These are phyloP conservation scores for Calocybe indica DNA, from an alignment of 768 basidiomycete species.

Conservation along the genomic window DNA sequence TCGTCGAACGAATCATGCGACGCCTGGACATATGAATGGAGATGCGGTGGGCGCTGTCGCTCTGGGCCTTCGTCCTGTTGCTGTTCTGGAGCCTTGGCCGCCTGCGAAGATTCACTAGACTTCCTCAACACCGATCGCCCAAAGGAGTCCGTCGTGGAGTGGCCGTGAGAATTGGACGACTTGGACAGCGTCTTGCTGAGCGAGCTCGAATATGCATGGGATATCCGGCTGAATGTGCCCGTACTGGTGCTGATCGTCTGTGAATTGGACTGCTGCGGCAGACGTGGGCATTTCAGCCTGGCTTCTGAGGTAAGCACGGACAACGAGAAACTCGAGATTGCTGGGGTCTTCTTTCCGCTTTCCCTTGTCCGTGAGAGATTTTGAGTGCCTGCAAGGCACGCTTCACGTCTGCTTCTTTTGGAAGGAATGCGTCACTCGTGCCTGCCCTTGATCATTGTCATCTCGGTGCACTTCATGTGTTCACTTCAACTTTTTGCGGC, in stretches of 20 bases:
- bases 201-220: slow-evolving; percentile 33
- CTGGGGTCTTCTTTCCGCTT: slow-evolving; percentile 20
- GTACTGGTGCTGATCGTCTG: slow-evolving; percentile 12
- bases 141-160: slow-evolving; percentile 39
- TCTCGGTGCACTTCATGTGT: no score
- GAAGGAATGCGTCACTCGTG: slow-evolving; percentile 54
- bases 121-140: slow-evolving; percentile 33
- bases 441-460: slow-evolving; percentile 41
- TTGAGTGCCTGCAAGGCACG: slow-evolving; percentile 57
- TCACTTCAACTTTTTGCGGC: no score
- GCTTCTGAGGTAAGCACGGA: slow-evolving; percentile 59
- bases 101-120: slow-evolving; percentile 15
- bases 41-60: not conserved
- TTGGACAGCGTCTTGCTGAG: slow-evolving; percentile 28
- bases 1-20: slow-evolving; percentile 26
- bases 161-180: slow-evolving; percentile 28
- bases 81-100: slow-evolving; percentile 33
- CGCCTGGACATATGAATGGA: slow-evolving; percentile 37
- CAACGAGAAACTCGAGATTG: slow-evolving; percentile 55
- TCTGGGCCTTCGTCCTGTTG: slow-evolving; percentile 25
- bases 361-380: slow-evolving; percentile 40
- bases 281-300: slow-evolving; percentile 49
- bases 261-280: slow-evolving; percentile 12
- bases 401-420: slow-evolving; percentile 59
- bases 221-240: slow-evolving; percentile 10